Evolutionary conservation across 345 rosid genomes (phyloP), one percentile per base, ranked within the genome.

Genomic region (Pugionium cornutum): DNA sequence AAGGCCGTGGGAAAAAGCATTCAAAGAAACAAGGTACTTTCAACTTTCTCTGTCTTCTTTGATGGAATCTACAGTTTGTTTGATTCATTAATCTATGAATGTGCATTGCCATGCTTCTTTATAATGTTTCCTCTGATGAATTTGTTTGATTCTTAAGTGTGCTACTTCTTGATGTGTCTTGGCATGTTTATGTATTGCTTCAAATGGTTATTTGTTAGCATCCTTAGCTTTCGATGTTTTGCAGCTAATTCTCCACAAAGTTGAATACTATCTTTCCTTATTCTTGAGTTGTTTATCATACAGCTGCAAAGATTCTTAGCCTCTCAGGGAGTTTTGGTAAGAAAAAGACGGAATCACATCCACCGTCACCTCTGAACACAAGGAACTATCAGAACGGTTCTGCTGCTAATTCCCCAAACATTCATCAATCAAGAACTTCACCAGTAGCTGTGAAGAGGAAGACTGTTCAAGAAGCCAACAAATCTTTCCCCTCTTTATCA

Each of bases 261-360:
- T 2, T 69, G 58, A 27, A 9, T 40, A 5, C 11, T 64, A 35
- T 35, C 1, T 58, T 37, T 29, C 18, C 63, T 66, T 1, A 67
- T 66, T 18, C 11, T 66, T 67, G 58, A 10, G n/a, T 27, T 35
- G 47, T 18, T 62, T 70, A 18, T 76, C 18, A 18, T 50, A 57
- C 81, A 83, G 96, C 87, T 45, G 76, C 87, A 49, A 56, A 71
- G 75, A 41, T 62, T 62, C 67, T 79, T 73, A 84, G 76, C n/a
- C 67, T 74, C 44, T 53, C 88, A 4, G 70, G 80, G 62, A 88
- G 91, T 83, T 79, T 84, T 26, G 85, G 85, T 59, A 80, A 77
- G 79, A 84, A 79, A 70, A 81, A 88, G 81, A 79, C 79, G 39
- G 88, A 68, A 67, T 58, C 85, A 75, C 79, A 64, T 46, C 77